phyloP scores from a whole-genome alignment of 2,329 filamentous ascomycete species.

The Monilinia fructicola region DNA sequence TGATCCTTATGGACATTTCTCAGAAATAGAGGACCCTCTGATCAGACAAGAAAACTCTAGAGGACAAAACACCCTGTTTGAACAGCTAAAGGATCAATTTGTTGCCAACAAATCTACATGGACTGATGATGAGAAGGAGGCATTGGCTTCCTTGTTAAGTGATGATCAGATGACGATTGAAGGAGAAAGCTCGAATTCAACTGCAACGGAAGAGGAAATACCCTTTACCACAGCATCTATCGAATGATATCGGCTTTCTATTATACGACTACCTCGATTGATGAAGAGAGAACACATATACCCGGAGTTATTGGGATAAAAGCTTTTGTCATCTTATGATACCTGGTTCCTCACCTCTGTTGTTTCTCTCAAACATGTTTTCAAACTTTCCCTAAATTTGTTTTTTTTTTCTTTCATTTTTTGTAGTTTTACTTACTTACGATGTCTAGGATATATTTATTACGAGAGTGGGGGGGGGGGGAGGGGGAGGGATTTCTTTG shows the following conservation, averaged over 20 bases:
- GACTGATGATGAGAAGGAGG: not conserved
- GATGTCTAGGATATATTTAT: not conserved
- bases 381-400: no score
- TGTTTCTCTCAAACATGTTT: not conserved
- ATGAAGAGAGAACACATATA: not conserved
- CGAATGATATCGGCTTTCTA: not conserved
- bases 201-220: not conserved
- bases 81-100: no score
- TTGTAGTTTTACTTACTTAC: not conserved
- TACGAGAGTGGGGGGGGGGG: not conserved
- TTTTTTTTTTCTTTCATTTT: not conserved
- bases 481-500: not conserved
- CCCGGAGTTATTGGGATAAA: not conserved
- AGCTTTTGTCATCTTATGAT: not conserved
- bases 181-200: no score
- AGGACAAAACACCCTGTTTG: not conserved
- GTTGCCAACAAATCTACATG: not conserved
- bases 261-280: no score
- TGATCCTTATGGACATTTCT: not conserved
- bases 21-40: not conserved
- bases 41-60: no score
- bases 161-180: not conserved
- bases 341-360: not conserved
- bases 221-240: not conserved
- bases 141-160: not conserved